Evolutionary conservation across 345 rosid species (phyloP).

Genomic region (Populus deltoides): DNA sequence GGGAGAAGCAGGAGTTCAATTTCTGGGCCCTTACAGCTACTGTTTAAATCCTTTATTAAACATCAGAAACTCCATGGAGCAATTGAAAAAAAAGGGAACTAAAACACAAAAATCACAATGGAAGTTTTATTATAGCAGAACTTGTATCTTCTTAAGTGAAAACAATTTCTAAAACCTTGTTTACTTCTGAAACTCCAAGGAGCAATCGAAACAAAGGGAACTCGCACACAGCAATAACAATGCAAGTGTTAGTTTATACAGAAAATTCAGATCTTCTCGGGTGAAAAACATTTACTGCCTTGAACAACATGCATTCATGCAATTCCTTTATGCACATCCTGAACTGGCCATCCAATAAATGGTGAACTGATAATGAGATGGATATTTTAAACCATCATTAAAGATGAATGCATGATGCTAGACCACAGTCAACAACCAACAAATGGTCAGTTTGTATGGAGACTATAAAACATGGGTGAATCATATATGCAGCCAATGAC

Average conservation of each 20-base stretch:
- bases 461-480: not conserved
- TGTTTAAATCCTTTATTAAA: not conserved
- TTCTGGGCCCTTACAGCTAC: not conserved
- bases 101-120: not conserved
- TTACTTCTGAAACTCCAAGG: not conserved
- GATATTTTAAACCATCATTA: not conserved
- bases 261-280: not conserved
- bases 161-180: not conserved
- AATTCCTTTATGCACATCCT: not conserved
- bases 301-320: not conserved
- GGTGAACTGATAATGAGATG: not conserved
- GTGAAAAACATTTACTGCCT: not conserved
- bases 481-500: not conserved
- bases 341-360: not conserved
- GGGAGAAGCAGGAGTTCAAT: conserved; percentile 6
- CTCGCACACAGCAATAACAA: not conserved
- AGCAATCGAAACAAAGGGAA: conserved; percentile 6
- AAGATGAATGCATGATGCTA: not conserved
- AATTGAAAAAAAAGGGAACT: too few relatives aligned
- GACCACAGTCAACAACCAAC: not conserved
- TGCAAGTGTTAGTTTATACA: not conserved
- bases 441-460: not conserved
- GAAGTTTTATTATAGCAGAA: not conserved
- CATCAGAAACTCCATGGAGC: too few relatives aligned
- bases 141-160: not conserved